Percentiles rank a stretch among this genome's conserved stretches.
Evolutionary conservation across 2,329 filamentous ascomycete genomes (phyloP).

Genomic region (Xylariales sp.): DNA sequence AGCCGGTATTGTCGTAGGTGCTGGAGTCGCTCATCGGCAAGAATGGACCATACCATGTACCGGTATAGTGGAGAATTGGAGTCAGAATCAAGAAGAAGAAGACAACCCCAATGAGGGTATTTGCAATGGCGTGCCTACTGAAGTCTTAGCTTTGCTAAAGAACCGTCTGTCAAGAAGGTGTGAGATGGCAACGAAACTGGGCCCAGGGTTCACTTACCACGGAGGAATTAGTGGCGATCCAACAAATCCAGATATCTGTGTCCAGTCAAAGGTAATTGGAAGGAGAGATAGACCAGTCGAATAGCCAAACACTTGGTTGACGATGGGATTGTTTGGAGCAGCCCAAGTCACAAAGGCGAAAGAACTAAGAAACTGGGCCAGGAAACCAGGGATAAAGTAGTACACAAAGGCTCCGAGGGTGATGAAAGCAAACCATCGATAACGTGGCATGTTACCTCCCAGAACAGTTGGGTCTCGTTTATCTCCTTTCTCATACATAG

Average conservation of each 20-base stretch:
- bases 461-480: slow-evolving; percentile 45
- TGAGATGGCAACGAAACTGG: too few species aligned
- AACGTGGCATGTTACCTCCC: slow-evolving; percentile 63
- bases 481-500: slow-evolving; percentile 62
- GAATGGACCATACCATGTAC: slow-evolving; percentile 60
- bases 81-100: slow-evolving; percentile 60
- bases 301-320: slow-evolving; percentile 73
- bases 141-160: too few species aligned
- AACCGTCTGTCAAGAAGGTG: too few species aligned
- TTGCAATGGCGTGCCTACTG: slow-evolving; percentile 63
- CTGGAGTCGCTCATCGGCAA: slow-evolving; percentile 66
- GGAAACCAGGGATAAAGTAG: slow-evolving; percentile 66
- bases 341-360: slow-evolving; percentile 73
- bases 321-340: slow-evolving; percentile 59
- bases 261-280: slow-evolving; percentile 75
- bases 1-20: slow-evolving; percentile 68
- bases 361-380: slow-evolving; percentile 65
- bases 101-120: slow-evolving; percentile 65
- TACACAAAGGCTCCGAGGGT: slow-evolving; percentile 57
- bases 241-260: slow-evolving; percentile 64
- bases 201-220: too few species aligned
- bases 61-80: slow-evolving; percentile 59
- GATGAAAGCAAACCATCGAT: slow-evolving; percentile 58
- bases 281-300: slow-evolving; percentile 62
- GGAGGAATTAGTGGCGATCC: slow-evolving; percentile 66